These are phyloP conservation scores for Neurospora sp. DNA, from an alignment of 495 filamentous ascomycete genomes.

Conservation along the genomic window DNA sequence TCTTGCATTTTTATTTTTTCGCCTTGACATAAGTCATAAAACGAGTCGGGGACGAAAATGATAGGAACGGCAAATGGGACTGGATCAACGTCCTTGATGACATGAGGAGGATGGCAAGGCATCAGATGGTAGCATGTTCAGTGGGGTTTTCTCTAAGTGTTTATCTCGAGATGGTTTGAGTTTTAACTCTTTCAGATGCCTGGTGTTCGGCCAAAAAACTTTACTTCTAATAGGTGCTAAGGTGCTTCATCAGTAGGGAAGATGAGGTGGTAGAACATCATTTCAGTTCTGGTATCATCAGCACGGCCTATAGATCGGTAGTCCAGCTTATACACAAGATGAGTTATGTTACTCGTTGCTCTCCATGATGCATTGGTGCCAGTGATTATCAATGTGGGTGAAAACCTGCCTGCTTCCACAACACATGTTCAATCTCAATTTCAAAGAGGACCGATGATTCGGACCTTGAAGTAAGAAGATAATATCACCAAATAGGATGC, in stretches of 20 bases:
- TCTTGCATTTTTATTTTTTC: background rate
- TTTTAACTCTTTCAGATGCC: background rate
- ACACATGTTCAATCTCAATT: background rate
- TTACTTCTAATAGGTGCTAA: background rate
- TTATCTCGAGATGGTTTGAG: background rate
- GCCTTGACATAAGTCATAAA: background rate
- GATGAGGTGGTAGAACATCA: background rate
- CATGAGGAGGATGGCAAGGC: background rate
- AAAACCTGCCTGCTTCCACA: background rate
- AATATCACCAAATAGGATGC: background rate
- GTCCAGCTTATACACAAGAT: background rate
- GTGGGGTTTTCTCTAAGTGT: background rate
- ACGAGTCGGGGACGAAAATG: background rate
- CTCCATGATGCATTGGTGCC: background rate
- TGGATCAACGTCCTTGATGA: background rate
- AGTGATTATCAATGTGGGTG: background rate
- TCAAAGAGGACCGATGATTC: background rate
- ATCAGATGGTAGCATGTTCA: background rate
- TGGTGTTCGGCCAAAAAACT: background rate
- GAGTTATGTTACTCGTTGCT: background rate
- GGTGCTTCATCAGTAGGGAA: background rate
- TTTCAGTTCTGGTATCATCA: background rate
- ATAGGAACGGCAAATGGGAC: background rate
- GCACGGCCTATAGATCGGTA: background rate
- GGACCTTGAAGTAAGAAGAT: background rate